Base-by-base conservation (phyloP, 2,329 filamentous ascomycete genomes). In the Blastomyces silverae region DNA sequence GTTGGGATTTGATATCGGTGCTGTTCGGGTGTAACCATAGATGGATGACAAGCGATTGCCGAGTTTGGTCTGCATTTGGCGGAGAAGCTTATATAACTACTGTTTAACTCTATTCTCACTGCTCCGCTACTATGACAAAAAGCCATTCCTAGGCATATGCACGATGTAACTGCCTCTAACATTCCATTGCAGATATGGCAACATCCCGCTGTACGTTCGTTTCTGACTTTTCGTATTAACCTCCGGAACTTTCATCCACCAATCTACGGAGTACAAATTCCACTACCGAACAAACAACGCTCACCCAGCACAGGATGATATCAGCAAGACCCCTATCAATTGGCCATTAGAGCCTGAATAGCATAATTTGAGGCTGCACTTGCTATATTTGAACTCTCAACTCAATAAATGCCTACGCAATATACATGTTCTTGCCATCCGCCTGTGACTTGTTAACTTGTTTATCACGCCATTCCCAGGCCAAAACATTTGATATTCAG, bases 1-100 rank as follows among this genome's bases (percentile, higher is more conserved):
- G 17, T 39, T 42, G 56, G n/a, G n/a, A 42, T 59, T 46, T 44
- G 37, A 58, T 58, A 42, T 42, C n/a, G 57, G 42, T 6, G 57
- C 6, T 60, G 22, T n/a, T 3, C n/a, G 39, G 34, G 25, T 61
- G 25, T 11, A 61, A 61, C 58, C 58, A n/a, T 48, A 37, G 34
- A 37, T 37, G 58, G 58, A 61, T 37, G 44, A n/a, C 25, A 20
- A 44, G 22, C 53, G 17, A 13, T 60, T 39, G 11, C 37, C 22
- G 57, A 60, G 39, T 37, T 10, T 39, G 37, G 37, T 39, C 1
- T 37, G 1, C 34, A 37, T 37, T 10, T 37, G 34, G 7, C 7
- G 34, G 34, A 37, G 7, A 37, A 37, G 34, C 34, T 37, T 37
- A 10, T 1, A 10, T 37, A 37, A n/a, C n/a, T n/a, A n/a, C n/a